Base-by-base conservation (phyloP, 306 rosid genomes). In the Gynostemma pentaphyllum region DNA sequence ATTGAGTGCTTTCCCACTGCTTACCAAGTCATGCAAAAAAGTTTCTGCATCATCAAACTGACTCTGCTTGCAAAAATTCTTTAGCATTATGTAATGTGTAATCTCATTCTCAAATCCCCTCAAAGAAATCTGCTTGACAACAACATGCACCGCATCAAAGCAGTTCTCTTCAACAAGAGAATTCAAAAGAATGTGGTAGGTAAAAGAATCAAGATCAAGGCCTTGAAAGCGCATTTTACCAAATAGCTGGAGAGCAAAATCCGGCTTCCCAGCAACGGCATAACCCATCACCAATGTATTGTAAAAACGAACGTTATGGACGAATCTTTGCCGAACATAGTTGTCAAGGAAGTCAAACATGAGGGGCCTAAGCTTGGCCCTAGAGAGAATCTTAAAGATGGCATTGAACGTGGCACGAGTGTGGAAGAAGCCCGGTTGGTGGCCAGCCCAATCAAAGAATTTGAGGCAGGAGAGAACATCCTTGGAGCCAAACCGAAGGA, bases 361-460 rank as follows among this genome's bases (percentile, higher is more conserved):
- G 21, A 74, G 60, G 0, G 97, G 70, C 78, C 54, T 74, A 27
- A 65, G 78, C 61, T 74, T 49, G 28, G 89, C 75, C 47, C 71
- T 72, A 0, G 81, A 46, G 5, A 89, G 79, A 15, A 89, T 80
- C 67, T 73, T 75, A 67, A 84, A 89, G 47, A 89, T 77, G 42
- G 79, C 76, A 9, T 59, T 0, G 67, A 78, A 82, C 24, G 97
- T 84, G 57, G 68, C 74, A 2, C 79, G 86, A 12, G 97, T 82
- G 69, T 84, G 97, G 59, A 18, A 0, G 46, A 78, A 89, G 9
- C 67, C 41, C 0, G 70, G 74, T n/a, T 89, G 92, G 32, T 82
- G 79, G 46, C 97, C 97, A 3, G 76, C 97, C 97, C 97, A 89
- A 45, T 89, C 92, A 74, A 89, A 89, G 83, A 89, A 89, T 66